phyloP scores from a whole-genome alignment of 2,329 filamentous ascomycete genomes.

The Diaporthe australafricana region DNA sequence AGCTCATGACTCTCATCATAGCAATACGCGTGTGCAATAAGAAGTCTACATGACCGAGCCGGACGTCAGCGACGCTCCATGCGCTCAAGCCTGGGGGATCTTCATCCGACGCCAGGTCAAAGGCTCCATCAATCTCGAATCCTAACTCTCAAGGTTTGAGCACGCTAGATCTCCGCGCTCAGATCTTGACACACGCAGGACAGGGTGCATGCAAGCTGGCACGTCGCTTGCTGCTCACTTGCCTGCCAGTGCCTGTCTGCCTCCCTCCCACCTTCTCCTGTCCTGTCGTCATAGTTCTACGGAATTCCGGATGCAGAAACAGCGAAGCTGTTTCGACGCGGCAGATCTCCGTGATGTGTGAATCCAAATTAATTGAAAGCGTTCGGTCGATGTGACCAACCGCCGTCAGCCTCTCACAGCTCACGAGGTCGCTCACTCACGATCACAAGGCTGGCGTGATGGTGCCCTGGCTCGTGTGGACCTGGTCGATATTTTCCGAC shows the following conservation, averaged over 20 bases:
- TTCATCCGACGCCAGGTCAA: conserved; percentile 17
- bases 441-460: conserved; percentile 30
- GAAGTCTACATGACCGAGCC: conserved; percentile 2
- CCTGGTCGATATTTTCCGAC: conserved; percentile 30
- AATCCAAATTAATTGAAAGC: neutral
- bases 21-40: conserved; percentile 7
- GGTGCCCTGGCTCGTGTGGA: conserved; percentile 33
- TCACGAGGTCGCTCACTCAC: conserved; percentile 13
- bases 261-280: neutral
- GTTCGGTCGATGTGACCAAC: conserved; percentile 9
- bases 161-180: conserved; percentile 22
- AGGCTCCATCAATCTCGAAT: conserved; percentile 30
- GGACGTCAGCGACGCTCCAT: neutral
- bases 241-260: neutral
- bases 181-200: conserved; percentile 21
- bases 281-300: conserved; percentile 15
- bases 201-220: neutral
- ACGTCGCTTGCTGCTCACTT: neutral
- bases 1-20: conserved; percentile 32
- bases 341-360: conserved; percentile 15
- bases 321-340: conserved; percentile 23
- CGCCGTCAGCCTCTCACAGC: neutral
- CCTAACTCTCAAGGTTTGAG: conserved; percentile 26
- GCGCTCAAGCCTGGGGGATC: conserved; percentile 18
- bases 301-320: conserved; percentile 11